A percentile compares a stretch with the other conserved stretches of the same genome.
phyloP scores from a whole-genome alignment of 2,329 filamentous ascomycete species.

The Paraphaeosphaeria minitans region DNA sequence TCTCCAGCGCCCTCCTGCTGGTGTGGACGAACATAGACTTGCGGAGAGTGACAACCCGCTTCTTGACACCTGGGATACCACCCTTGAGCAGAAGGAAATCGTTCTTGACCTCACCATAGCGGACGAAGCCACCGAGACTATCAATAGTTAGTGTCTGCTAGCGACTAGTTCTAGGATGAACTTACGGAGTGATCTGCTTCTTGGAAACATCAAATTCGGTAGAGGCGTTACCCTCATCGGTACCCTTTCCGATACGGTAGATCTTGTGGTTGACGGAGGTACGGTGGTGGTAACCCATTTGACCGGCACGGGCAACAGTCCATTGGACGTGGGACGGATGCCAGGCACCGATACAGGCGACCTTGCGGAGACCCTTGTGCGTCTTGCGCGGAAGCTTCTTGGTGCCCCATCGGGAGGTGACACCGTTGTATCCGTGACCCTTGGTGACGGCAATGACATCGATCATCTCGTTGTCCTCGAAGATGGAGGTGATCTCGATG shows the following conservation, averaged over 20 bases:
- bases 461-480: slow-evolving; percentile 99
- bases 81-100: slow-evolving; percentile 99
- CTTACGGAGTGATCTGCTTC: slow-evolving; percentile 99
- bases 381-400: slow-evolving; percentile 99
- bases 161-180: slow-evolving; percentile 39
- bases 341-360: slow-evolving; percentile 99
- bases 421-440: slow-evolving; percentile 98
- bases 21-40: slow-evolving; percentile 99
- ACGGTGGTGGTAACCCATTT: slow-evolving; percentile 99
- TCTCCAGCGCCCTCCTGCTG: slow-evolving; percentile 93
- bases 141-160: slow-evolving; percentile 47
- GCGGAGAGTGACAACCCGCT: slow-evolving; percentile 97
- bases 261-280: slow-evolving; percentile 99
- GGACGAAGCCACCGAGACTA: slow-evolving; percentile 98
- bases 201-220: slow-evolving; percentile 97
- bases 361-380: slow-evolving; percentile 99
- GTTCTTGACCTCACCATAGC: slow-evolving; percentile 99
- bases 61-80: slow-evolving; percentile 96
- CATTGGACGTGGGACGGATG: slow-evolving; percentile 99
- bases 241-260: slow-evolving; percentile 95
- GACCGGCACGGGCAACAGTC: slow-evolving; percentile 99
- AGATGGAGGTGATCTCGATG: slow-evolving; percentile 88
- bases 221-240: slow-evolving; percentile 87
- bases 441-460: slow-evolving; percentile 99
- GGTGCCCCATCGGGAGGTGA: slow-evolving; percentile 97